Evolutionary conservation across 2,329 filamentous ascomycete genomes (phyloP).

Genomic region (Stachybotrys echinatus): DNA sequence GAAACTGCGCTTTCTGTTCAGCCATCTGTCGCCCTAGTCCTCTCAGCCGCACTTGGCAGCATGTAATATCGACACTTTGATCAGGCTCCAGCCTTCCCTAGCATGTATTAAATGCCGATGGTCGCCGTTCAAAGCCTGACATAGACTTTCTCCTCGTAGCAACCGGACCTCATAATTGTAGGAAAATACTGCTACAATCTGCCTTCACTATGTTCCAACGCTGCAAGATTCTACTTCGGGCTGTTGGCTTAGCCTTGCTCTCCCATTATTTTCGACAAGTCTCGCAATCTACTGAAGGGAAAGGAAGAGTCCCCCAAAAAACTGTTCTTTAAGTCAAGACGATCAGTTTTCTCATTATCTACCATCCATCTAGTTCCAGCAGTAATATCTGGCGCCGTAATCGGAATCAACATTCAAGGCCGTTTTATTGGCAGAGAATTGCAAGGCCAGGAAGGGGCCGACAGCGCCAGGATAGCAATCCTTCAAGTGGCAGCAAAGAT

Average conservation of each 20-base stretch:
- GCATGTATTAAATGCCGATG: too few species aligned
- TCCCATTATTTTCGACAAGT: too few species aligned
- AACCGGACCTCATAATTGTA: too few species aligned
- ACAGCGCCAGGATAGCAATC: slow-evolving; percentile 4
- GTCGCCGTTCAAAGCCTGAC: too few species aligned
- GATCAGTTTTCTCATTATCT: neutral
- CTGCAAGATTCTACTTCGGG: neutral
- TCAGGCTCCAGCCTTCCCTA: too few species aligned
- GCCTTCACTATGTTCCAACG: too few species aligned
- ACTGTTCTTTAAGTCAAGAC: neutral
- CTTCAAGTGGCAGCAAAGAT: slow-evolving; percentile 8
- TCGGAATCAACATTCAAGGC: slow-evolving; percentile 1
- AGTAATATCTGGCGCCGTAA: neutral
- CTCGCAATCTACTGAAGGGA: neutral
- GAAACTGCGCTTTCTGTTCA: too few species aligned
- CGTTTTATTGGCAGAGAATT: slow-evolving; percentile 7
- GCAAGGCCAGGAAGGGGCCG: neutral
- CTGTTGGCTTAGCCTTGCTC: neutral
- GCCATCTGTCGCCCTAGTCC: too few species aligned
- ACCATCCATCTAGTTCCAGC: slow-evolving; percentile 2
- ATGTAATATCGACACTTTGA: too few species aligned
- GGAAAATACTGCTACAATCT: too few species aligned
- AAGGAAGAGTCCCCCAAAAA: neutral
- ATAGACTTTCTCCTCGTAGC: too few species aligned
- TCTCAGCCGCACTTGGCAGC: too few species aligned